Evolutionary conservation across 2,329 filamentous ascomycete species (phyloP).

Genomic region (Ceratocystis huliohia): DNA sequence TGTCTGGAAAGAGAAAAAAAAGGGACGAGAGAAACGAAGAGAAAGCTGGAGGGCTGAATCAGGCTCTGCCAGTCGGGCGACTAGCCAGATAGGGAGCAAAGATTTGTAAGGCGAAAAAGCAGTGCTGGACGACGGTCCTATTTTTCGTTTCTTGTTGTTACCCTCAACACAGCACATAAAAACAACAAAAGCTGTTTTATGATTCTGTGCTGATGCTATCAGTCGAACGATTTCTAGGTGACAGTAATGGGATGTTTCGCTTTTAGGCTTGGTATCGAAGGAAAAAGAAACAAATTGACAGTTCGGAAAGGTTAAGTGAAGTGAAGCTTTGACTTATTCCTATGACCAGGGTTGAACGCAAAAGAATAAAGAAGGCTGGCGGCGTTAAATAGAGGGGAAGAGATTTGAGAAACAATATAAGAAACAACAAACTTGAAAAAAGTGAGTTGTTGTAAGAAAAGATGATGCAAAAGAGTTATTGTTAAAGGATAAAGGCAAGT

Average conservation of each 20-base stretch:
- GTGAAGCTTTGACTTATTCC: slow-evolving; percentile 10
- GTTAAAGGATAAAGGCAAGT: slow-evolving; percentile 1
- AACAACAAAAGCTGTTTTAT: slow-evolving; percentile 10
- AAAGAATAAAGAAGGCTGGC: slow-evolving; percentile 1
- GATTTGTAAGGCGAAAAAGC: neutral
- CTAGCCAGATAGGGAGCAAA: neutral
- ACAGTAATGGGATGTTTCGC: slow-evolving; percentile 2
- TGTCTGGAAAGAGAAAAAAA: slow-evolving; percentile 21
- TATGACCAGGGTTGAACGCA: slow-evolving; percentile 5
- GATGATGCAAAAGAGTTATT: slow-evolving; percentile 5
- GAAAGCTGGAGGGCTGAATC: neutral
- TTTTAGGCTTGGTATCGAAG: slow-evolving; percentile 3
- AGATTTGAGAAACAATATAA: neutral
- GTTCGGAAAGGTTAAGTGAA: slow-evolving; percentile 3
- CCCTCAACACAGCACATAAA: slow-evolving; percentile 2
- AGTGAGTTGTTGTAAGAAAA: neutral
- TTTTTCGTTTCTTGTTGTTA: neutral
- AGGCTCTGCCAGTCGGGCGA: neutral
- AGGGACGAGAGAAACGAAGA: slow-evolving; percentile 21
- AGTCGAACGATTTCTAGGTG: neutral
- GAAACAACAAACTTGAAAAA: neutral
- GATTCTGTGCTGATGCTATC: neutral
- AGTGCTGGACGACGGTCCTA: neutral
- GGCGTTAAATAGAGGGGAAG: slow-evolving; percentile 4
- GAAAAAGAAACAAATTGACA: slow-evolving; percentile 5